Percentiles rank a stretch among this genome's conserved stretches.
phyloP scores from a whole-genome alignment of 2,329 filamentous ascomycete species.

The Fusarium papillatum region DNA sequence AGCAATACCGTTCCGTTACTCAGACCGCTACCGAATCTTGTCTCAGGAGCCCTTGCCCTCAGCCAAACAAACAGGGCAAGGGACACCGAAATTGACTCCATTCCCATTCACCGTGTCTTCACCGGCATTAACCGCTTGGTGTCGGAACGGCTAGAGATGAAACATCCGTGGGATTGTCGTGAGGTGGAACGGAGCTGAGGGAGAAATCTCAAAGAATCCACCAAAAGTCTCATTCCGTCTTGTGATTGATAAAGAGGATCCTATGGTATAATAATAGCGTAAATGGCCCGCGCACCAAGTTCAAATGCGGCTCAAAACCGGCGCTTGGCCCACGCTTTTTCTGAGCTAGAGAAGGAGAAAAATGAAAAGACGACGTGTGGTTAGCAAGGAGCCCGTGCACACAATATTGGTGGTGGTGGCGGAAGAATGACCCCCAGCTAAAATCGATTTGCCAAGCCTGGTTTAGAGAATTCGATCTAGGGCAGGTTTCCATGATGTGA shows the following conservation, averaged over 20 bases:
- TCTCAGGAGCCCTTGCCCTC: slow-evolving; percentile 19
- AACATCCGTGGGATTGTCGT: slow-evolving; percentile 27
- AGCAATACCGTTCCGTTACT: slow-evolving; percentile 1
- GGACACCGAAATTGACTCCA: slow-evolving; percentile 5
- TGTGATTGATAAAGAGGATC: slow-evolving; percentile 43
- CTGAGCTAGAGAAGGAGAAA: slow-evolving; percentile 18
- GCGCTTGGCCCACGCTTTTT: slow-evolving; percentile 18
- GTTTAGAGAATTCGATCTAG: slow-evolving; percentile 2
- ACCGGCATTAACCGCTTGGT: slow-evolving; percentile 36
- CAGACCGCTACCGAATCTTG: slow-evolving; percentile 29
- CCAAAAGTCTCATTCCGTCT: slow-evolving; percentile 36
- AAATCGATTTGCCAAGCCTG: slow-evolving; percentile 25
- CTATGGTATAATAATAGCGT: slow-evolving; percentile 46
- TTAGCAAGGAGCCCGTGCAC: slow-evolving; percentile 23
- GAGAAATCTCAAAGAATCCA: slow-evolving; percentile 29
- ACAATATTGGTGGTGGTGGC: slow-evolving; percentile 1
- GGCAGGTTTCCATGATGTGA: slow-evolving; percentile 16
- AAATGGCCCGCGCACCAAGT: slow-evolving; percentile 39
- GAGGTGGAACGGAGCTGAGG: slow-evolving; percentile 29
- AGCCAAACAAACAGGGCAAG: slow-evolving; percentile 1
- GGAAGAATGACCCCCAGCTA: slow-evolving; percentile 12
- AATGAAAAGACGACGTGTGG: slow-evolving; percentile 25
- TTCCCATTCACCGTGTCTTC: slow-evolving; percentile 7
- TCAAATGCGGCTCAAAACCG: slow-evolving; percentile 42
- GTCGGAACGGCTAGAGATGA: slow-evolving; percentile 23